Conservation (phyloP, 2,329 filamentous ascomycete genomes). For the Xylaria sp. region DNA sequence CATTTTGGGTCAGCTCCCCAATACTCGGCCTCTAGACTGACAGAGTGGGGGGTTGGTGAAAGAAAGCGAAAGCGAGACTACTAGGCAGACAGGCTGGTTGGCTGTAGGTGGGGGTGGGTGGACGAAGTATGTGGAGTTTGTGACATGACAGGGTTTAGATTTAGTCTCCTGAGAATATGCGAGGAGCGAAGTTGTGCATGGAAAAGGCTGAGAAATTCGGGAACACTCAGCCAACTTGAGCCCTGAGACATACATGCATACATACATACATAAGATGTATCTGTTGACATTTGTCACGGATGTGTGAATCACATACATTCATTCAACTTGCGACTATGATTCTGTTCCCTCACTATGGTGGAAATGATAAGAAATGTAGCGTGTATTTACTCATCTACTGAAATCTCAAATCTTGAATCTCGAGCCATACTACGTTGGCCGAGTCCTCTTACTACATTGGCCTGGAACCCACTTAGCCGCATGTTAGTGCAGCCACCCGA, state of each 20-base stretch:
- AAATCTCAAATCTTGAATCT: too few species aligned
- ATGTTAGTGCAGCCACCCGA: too few species aligned
- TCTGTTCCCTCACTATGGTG: neutral
- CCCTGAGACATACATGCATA: slow-evolving; percentile 20
- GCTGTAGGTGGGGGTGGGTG: neutral
- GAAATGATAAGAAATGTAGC: too few species aligned
- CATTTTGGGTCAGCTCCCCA: neutral
- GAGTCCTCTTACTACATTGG: too few species aligned
- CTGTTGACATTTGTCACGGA: slow-evolving; percentile 1
- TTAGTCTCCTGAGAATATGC: neutral
- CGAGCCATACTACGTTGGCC: too few species aligned
- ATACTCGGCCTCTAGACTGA: neutral
- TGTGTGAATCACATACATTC: slow-evolving; percentile 23
- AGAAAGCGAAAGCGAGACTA: neutral
- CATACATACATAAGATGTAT: slow-evolving; percentile 1
- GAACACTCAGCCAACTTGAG: slow-evolving; percentile 38
- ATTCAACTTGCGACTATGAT: neutral
- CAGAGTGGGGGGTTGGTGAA: neutral
- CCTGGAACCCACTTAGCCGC: too few species aligned
- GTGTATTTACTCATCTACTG: too few species aligned
- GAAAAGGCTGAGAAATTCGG: neutral
- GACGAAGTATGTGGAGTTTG: neutral
- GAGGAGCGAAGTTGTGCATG: neutral
- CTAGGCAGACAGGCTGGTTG: neutral
- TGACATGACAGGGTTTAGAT: neutral